These are phyloP conservation scores for Fusarium buharicum DNA, from an alignment of 2,329 filamentous ascomycete species.

Conservation along the genomic window DNA sequence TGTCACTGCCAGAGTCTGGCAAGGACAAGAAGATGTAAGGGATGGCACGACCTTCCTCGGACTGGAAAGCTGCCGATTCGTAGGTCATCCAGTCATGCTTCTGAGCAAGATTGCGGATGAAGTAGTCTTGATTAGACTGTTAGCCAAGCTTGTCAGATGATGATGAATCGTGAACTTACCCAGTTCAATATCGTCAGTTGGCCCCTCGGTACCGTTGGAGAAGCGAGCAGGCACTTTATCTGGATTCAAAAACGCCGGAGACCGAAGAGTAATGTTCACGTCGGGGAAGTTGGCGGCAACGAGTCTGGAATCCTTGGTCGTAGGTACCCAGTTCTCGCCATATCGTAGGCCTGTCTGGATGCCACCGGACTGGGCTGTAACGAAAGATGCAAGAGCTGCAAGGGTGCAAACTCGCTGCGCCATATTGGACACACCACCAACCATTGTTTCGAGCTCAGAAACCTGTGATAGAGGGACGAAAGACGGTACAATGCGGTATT, in stretches of 20 bases:
- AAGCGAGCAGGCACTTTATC: neutral
- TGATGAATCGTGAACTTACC: neutral
- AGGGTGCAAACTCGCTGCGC: neutral
- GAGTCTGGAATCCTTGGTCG: slow-evolving; percentile 1
- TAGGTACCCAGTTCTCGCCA: slow-evolving; percentile 23
- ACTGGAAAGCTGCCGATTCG: neutral
- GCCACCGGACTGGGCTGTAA: slow-evolving; percentile 2
- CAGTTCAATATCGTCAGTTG: slow-evolving; percentile 7
- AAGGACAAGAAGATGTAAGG: slow-evolving; percentile 13
- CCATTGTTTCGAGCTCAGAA: neutral
- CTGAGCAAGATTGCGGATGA: slow-evolving; percentile 1
- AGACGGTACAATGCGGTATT: neutral
- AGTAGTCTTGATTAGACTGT: neutral
- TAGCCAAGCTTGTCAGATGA: accelerated
- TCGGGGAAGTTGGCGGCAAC: slow-evolving; percentile 19
- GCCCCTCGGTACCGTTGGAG: slow-evolving; percentile 4
- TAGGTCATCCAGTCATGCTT: slow-evolving; percentile 23
- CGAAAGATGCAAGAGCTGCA: neutral
- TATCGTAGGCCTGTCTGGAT: slow-evolving; percentile 17
- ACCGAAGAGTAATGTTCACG: slow-evolving; percentile 16
- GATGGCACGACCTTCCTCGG: slow-evolving; percentile 19
- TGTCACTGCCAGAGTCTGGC: neutral
- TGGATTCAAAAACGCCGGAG: slow-evolving; percentile 4
- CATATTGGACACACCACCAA: neutral
- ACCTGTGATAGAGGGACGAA: accelerated